Percentiles rank a stretch among this genome's conserved stretches.
phyloP scores from a whole-genome alignment of 176 grass and related monocot species.

The Oryza longistaminata region DNA sequence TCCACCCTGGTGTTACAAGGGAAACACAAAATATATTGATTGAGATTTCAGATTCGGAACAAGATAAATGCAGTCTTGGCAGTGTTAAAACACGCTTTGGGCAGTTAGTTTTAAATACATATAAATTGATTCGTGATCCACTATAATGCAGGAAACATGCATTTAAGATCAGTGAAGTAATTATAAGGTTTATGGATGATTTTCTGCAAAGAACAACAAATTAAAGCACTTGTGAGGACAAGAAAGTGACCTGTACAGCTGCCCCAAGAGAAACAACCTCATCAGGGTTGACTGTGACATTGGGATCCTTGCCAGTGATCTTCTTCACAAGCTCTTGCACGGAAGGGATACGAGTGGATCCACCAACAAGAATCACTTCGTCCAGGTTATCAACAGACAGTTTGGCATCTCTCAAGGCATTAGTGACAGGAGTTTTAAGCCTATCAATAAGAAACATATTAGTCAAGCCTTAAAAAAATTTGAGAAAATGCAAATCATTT shows the following conservation, averaged over 20 bases:
- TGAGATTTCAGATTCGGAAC: constrained; percentile 5
- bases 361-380: constrained; percentile 97
- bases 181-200: not conserved
- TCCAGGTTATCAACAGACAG: constrained; percentile 81
- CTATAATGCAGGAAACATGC: not conserved
- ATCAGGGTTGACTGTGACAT: constrained; percentile 98
- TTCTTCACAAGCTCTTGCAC: constrained; percentile 93
- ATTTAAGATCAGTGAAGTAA: not conserved
- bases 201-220: not conserved
- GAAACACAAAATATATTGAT: constrained; percentile 25
- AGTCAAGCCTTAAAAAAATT: constrained; percentile 4
- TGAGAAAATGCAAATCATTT: not conserved
- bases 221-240: constrained; percentile 3
- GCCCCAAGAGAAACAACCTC: constrained; percentile 98
- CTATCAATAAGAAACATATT: constrained; percentile 39
- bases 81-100: not conserved
- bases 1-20: constrained; percentile 58
- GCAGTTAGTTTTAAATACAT: not conserved
- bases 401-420: constrained; percentile 90
- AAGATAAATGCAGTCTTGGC: constrained; percentile 12
- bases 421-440: constrained; percentile 87
- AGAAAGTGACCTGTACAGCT: constrained; percentile 79
- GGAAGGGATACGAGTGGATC: constrained; percentile 92
- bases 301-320: constrained; percentile 91
- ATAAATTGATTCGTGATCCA: not conserved